Percentiles rank a stretch among this genome's conserved stretches.
phyloP scores from a whole-genome alignment of 225 moss, liverwort and hornwort genomes.

The Marchantia polymorpha region DNA sequence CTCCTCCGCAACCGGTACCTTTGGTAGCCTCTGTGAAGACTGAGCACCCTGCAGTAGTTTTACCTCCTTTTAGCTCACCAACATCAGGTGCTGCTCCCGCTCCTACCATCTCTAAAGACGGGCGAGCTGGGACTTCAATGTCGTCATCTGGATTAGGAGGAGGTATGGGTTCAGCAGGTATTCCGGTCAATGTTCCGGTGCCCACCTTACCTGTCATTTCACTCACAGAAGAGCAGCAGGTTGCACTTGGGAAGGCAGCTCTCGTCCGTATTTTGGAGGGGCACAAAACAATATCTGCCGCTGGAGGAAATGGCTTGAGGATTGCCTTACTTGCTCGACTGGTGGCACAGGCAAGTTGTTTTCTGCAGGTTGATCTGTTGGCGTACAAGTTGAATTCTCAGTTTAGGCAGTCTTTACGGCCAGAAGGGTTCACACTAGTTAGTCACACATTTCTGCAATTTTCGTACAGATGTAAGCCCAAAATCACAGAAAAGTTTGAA shows the following conservation, averaged over 20 bases:
- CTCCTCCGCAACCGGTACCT: slow-evolving; percentile 9
- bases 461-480: too few species aligned
- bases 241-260: slow-evolving; percentile 72
- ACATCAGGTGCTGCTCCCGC: not conserved
- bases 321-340: slow-evolving; percentile 86
- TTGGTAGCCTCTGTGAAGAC: slow-evolving; percentile 25
- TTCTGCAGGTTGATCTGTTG: not conserved
- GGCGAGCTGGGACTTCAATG: slow-evolving; percentile 21
- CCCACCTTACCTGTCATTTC: slow-evolving; percentile 75
- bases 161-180: slow-evolving; percentile 35
- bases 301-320: slow-evolving; percentile 88
- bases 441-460: too few species aligned
- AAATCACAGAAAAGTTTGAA: too few species aligned
- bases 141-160: slow-evolving; percentile 23
- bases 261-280: slow-evolving; percentile 91
- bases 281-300: slow-evolving; percentile 82
- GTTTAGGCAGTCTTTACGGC: not conserved
- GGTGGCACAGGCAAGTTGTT: slow-evolving; percentile 73
- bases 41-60: slow-evolving; percentile 21
- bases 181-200: slow-evolving; percentile 60
- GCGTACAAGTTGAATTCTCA: not conserved
- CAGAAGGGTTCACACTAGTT: not conserved
- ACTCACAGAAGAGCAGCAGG: slow-evolving; percentile 85
- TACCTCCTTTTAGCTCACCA: slow-evolving; percentile 1
- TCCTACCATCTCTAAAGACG: slow-evolving; percentile 21